Conservation (phyloP, 768 basidiomycete genomes). For the Suillus hirtellus region DNA sequence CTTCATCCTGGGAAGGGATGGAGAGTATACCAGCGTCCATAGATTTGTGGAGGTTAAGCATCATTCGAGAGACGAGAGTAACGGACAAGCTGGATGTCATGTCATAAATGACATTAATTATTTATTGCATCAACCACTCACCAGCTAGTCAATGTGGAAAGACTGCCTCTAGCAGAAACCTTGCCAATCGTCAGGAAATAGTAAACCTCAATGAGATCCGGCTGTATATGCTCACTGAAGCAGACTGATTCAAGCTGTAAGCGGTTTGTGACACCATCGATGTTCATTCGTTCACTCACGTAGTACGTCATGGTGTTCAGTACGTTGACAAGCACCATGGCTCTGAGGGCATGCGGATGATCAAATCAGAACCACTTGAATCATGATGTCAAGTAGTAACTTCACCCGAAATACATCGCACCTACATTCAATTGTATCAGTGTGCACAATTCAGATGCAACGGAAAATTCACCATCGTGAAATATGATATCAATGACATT, state of each 20-base stretch:
- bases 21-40: conserved; percentile 21
- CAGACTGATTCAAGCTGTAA: conserved; percentile 3
- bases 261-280: neutral
- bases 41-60: conserved; percentile 53
- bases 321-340: conserved; percentile 52
- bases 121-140: conserved; percentile 21
- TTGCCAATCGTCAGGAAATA: neutral
- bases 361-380: neutral
- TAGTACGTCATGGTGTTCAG: conserved; percentile 48
- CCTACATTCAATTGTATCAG: neutral
- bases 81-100: conserved; percentile 42
- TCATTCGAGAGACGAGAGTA: conserved; percentile 54
- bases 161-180: conserved; percentile 32
- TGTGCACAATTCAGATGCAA: neutral
- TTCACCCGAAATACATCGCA: conserved; percentile 1
- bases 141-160: conserved; percentile 53
- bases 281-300: conserved; percentile 20
- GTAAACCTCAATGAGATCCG: neutral
- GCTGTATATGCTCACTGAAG: conserved; percentile 10
- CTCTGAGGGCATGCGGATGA: conserved; percentile 34
- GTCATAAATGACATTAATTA: neutral
- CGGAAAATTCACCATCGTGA: neutral
- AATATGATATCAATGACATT: neutral
- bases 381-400: conserved; percentile 5
- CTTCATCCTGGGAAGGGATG: conserved; percentile 39